Evolutionary conservation across 139 green algal genomes (phyloP).

Genomic region (Parachlorella kessleri): DNA sequence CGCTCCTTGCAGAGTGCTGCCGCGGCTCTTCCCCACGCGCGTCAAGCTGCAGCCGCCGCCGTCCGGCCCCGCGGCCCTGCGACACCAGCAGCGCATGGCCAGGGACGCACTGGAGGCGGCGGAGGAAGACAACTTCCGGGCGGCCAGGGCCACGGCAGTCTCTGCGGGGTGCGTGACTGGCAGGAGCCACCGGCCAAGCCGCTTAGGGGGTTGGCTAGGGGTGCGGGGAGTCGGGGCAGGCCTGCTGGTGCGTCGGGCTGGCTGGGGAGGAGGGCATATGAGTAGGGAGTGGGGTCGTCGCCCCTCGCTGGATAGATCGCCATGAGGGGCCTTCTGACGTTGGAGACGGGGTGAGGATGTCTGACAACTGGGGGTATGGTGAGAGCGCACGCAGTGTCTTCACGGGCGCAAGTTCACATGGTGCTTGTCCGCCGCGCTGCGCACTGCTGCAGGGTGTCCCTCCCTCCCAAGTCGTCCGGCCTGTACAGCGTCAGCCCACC

Average conservation of each 20-base stretch:
- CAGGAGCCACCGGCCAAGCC: no score
- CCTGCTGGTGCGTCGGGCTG: no score
- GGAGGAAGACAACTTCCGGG: constrained; percentile 31
- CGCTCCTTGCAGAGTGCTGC: constrained; percentile 34
- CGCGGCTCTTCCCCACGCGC: constrained; percentile 40
- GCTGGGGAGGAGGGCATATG: no score
- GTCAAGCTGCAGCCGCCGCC: constrained; percentile 40
- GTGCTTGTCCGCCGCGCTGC: neutral
- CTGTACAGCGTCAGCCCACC: constrained; percentile 13
- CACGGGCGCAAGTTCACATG: no score
- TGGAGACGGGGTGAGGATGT: no score
- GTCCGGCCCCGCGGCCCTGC: constrained; percentile 14
- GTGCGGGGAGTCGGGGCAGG: neutral
- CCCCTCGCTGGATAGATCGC: no score
- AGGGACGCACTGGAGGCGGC: constrained; percentile 10
- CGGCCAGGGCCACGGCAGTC: constrained; percentile 15
- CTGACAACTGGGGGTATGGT: no score
- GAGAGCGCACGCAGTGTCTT: no score
- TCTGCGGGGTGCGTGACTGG: constrained; percentile 20
- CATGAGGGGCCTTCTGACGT: no score
- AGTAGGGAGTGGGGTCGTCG: no score
- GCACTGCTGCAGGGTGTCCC: neutral
- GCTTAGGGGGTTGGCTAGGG: no score
- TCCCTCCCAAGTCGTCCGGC: constrained; percentile 11
- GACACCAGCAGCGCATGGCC: constrained; percentile 37